Evolutionary conservation across 2,329 filamentous ascomycete species (phyloP).

Genomic region (Fusarium torulosum): DNA sequence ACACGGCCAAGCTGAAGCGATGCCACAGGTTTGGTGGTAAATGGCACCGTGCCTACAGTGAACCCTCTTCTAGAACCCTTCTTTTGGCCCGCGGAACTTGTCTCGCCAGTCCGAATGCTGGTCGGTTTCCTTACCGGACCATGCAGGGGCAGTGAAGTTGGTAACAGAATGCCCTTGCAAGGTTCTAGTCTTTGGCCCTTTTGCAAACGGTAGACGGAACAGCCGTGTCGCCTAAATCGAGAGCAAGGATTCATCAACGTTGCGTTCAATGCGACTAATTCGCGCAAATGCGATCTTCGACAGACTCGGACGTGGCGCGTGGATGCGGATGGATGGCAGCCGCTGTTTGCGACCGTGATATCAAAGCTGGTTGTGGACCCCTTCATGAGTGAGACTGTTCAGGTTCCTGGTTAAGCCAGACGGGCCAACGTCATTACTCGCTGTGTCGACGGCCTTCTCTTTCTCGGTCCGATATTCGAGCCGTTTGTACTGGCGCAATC

Average conservation of each 20-base stretch:
- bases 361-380: neutral
- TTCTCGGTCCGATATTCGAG: constrained; percentile 1
- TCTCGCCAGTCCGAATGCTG: constrained; percentile 38
- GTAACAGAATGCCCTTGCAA: constrained; percentile 18
- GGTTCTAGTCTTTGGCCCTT: constrained; percentile 18
- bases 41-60: constrained; percentile 21
- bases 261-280: constrained; percentile 25
- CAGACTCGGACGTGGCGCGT: neutral
- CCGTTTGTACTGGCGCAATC: constrained; percentile 8
- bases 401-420: constrained; percentile 14
- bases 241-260: constrained; percentile 19
- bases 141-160: constrained; percentile 36
- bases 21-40: neutral
- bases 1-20: constrained; percentile 22
- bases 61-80: constrained; percentile 50
- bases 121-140: constrained; percentile 40
- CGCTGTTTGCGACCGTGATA: constrained; percentile 2
- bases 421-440: constrained; percentile 29
- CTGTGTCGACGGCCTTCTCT: constrained; percentile 22
- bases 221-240: constrained; percentile 21
- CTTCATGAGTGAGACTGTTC: constrained; percentile 9
- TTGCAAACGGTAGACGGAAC: constrained; percentile 25
- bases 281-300: constrained; percentile 16
- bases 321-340: neutral
- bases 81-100: constrained; percentile 48